Conservation (phyloP, 177 flowering plant species). For the Vitis hybrid region DNA sequence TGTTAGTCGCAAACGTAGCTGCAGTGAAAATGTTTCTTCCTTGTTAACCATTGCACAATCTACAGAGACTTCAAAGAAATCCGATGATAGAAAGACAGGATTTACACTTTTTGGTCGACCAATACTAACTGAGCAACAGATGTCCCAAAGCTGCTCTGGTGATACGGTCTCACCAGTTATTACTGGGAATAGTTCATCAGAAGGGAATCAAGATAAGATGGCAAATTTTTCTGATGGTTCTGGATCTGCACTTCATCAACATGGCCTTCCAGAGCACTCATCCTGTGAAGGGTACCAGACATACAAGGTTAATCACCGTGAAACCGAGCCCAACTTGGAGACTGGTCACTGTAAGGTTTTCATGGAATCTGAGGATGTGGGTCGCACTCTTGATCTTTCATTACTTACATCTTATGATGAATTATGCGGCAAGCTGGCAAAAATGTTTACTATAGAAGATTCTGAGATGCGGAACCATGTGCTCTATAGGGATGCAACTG, state of each 20-base stretch:
- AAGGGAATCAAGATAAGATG: slow-evolving; percentile 38
- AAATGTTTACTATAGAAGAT: slow-evolving; percentile 38
- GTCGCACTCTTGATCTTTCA: slow-evolving; percentile 47
- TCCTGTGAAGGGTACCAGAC: slow-evolving; percentile 18
- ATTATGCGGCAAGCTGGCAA: slow-evolving; percentile 30
- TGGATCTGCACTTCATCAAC: slow-evolving; percentile 35
- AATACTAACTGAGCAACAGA: slow-evolving; percentile 61
- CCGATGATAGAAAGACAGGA: slow-evolving; percentile 35
- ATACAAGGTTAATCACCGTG: slow-evolving; percentile 18
- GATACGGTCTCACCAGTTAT: slow-evolving; percentile 35
- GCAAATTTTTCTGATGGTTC: slow-evolving; percentile 37
- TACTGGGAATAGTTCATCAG: slow-evolving; percentile 47
- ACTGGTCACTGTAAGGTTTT: slow-evolving; percentile 54
- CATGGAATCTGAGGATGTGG: slow-evolving; percentile 49
- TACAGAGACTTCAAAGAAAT: slow-evolving; percentile 28
- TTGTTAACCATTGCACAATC: slow-evolving; percentile 51
- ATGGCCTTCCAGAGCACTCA: slow-evolving; percentile 14
- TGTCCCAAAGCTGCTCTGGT: slow-evolving; percentile 44
- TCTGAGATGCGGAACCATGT: slow-evolving; percentile 27
- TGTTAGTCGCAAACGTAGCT: slow-evolving; percentile 26
- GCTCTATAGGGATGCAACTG: slow-evolving; percentile 32
- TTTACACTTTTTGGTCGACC: slow-evolving; percentile 66
- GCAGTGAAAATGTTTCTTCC: slow-evolving; percentile 48
- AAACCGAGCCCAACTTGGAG: slow-evolving; percentile 22
- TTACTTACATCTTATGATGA: slow-evolving; percentile 44